Conservation (phyloP, 352 stramenopile species). For the Phytophthora ramorum region DNA sequence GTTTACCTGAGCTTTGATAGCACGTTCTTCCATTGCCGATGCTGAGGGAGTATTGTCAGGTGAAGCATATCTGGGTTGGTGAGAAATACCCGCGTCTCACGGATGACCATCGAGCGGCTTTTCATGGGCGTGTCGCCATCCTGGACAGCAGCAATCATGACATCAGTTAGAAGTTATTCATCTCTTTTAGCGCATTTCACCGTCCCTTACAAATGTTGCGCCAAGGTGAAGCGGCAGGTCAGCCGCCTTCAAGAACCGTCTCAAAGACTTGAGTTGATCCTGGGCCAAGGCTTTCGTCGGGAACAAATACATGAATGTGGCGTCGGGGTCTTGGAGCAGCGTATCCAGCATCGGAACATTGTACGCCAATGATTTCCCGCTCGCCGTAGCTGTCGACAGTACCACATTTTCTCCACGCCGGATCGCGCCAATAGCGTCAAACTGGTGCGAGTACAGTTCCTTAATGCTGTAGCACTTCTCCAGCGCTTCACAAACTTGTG, state of each 20-base stretch:
- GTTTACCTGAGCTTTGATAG: constrained; percentile 90
- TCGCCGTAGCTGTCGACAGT: constrained; percentile 96
- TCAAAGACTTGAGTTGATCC: constrained; percentile 95
- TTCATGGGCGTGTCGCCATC: constrained; percentile 96
- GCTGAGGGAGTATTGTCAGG: constrained; percentile 94
- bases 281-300: constrained; percentile 98
- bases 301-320: constrained; percentile 95
- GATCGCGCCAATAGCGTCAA: constrained; percentile 89
- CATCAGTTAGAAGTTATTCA: constrained; percentile 4
- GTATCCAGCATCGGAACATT: constrained; percentile 93
- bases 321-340: constrained; percentile 56
- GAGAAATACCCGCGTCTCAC: constrained; percentile 94
- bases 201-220: constrained; percentile 64
- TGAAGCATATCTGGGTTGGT: constrained; percentile 99
- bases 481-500: constrained; percentile 50
- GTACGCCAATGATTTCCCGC: constrained; percentile 98
- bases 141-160: constrained; percentile 36
- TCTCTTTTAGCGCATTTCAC: background rate
- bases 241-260: constrained; percentile 69
- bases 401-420: constrained; percentile 91
- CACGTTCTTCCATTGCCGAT: constrained; percentile 90
- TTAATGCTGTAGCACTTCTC: constrained; percentile 49
- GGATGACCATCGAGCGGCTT: constrained; percentile 84
- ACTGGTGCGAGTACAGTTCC: constrained; percentile 94
- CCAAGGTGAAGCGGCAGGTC: constrained; percentile 55